These are phyloP conservation scores for Ambrosiella xylebori DNA, from an alignment of 2,329 filamentous ascomycete genomes.

Conservation along the genomic window DNA sequence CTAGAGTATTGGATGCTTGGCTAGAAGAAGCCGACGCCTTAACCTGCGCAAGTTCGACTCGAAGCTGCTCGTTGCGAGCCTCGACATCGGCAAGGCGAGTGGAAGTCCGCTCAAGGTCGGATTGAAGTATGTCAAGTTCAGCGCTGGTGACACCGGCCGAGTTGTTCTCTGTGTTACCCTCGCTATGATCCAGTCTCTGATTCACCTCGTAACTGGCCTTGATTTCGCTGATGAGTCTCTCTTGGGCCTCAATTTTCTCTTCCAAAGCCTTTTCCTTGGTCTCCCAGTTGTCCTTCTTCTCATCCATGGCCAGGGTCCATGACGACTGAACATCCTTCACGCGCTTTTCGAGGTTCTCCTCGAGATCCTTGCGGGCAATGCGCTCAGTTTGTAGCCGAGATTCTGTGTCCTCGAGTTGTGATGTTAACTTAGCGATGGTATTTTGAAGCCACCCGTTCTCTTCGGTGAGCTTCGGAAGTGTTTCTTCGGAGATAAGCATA, in stretches of 20 bases:
- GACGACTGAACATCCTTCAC: slow-evolving; percentile 81
- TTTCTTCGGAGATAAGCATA: slow-evolving; percentile 69
- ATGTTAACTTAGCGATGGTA: slow-evolving; percentile 55
- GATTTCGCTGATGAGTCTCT: slow-evolving; percentile 78
- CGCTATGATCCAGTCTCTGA: slow-evolving; percentile 64
- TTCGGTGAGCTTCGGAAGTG: slow-evolving; percentile 68
- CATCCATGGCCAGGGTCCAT: slow-evolving; percentile 76
- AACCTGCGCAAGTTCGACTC: slow-evolving; percentile 76
- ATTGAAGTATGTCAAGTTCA: slow-evolving; percentile 83
- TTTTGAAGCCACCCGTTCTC: slow-evolving; percentile 81
- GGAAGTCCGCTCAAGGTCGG: slow-evolving; percentile 81
- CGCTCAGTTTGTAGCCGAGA: slow-evolving; percentile 64
- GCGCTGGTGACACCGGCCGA: slow-evolving; percentile 57
- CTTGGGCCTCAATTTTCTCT: slow-evolving; percentile 88
- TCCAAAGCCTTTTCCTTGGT: slow-evolving; percentile 81
- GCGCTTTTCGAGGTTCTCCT: slow-evolving; percentile 58
- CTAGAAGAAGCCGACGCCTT: slow-evolving; percentile 48
- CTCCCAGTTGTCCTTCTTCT: slow-evolving; percentile 94
- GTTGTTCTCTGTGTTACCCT: slow-evolving; percentile 37
- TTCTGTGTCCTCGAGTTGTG: slow-evolving; percentile 71
- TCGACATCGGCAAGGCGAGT: slow-evolving; percentile 77
- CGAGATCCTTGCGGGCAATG: slow-evolving; percentile 52
- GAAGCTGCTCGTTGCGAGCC: slow-evolving; percentile 81
- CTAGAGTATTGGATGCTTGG: slow-evolving; percentile 42
- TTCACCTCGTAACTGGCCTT: slow-evolving; percentile 96